Evolutionary conservation across 495 filamentous ascomycete species (phyloP), one percentile per base, ranked within the genome.

Genomic region (Penicillium canescens): DNA sequence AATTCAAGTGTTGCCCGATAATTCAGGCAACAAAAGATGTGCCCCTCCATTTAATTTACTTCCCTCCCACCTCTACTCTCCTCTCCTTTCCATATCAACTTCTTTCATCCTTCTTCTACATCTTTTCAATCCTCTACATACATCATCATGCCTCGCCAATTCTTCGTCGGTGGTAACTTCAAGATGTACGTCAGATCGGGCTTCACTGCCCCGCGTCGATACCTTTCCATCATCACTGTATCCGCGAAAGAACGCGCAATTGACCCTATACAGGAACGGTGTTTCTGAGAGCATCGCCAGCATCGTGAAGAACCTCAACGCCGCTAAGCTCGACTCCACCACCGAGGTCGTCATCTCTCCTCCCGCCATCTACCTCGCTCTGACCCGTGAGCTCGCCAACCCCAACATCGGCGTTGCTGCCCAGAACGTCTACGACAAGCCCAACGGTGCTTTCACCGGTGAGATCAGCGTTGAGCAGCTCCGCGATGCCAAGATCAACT

Each of bases 91-190:
- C 28, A 5, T 54, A 46, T 47, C 39, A 38, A 54, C 39, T 20
- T 51, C 11, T 39, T 38, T 51, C 33, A 35, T 14, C 14, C 16
- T 33, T 54, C 40, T 59, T 26, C 16, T 41, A 24, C 59, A 34
- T 56, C 50, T 41, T 53, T 34, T 39, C 41, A 39, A 50, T 33
- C 18, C 39, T 21, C 45, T 9, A 33, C 24, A 42, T 39, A 37
- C 24, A 54, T 59, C 72, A 76, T 63, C 42, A 96, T 96, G 92
- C 80, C 85, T 78, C 93, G 94, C 80, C 88, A 91, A 86, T 98
- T 97, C 83, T 97, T 98, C 78, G 91, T 98, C 70, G 94, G 94
- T 72, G 94, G 94, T 69, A 98, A 98, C 85, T 98, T 98, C 82
- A 98, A 98, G 81, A 96, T 96, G 91, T 93, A 71, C 48, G 81